Evolutionary conservation across 2,329 filamentous ascomycete species (phyloP).

Genomic region (Alternaria metachromatica): DNA sequence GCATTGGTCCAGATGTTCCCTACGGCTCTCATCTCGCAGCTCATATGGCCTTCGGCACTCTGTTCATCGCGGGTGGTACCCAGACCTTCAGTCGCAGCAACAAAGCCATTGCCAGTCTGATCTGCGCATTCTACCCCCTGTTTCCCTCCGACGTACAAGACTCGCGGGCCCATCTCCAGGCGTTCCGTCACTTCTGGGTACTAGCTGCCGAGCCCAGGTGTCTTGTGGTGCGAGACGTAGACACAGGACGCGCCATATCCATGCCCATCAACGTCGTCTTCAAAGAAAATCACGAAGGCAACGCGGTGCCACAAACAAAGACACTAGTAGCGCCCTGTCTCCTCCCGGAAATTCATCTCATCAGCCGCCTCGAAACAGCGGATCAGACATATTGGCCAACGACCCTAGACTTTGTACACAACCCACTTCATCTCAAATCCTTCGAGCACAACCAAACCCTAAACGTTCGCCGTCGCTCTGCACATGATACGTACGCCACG

Average conservation of each 20-base stretch:
- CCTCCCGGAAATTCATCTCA: constrained; percentile 68
- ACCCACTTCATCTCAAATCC: constrained; percentile 66
- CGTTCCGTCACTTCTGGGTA: constrained; percentile 97
- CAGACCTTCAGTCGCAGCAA: constrained; percentile 90
- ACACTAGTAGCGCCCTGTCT: constrained; percentile 62
- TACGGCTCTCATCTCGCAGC: constrained; percentile 94
- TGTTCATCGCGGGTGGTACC: constrained; percentile 92
- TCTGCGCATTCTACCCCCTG: constrained; percentile 92
- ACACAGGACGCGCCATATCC: constrained; percentile 79
- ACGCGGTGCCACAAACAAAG: constrained; percentile 17
- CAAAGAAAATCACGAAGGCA: constrained; percentile 37
- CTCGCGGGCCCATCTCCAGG: constrained; percentile 92
- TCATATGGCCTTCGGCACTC: constrained; percentile 86
- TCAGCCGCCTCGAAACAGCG: constrained; percentile 67
- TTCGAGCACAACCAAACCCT: constrained; percentile 76
- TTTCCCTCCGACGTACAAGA: constrained; percentile 90
- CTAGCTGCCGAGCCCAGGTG: constrained; percentile 89
- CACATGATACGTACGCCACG: constrained; percentile 63
- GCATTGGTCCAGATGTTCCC: constrained; percentile 80
- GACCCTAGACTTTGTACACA: constrained; percentile 73
- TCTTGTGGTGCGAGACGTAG: constrained; percentile 83
- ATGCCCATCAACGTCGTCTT: constrained; percentile 73
- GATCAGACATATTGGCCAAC: constrained; percentile 81
- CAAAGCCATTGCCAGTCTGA: constrained; percentile 81
- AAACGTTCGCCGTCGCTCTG: constrained; percentile 71